Evolutionary conservation across 1,284 basidiomycete species (phyloP), one percentile per base, ranked within the genome.

Genomic region (Puccinia sorghi): DNA sequence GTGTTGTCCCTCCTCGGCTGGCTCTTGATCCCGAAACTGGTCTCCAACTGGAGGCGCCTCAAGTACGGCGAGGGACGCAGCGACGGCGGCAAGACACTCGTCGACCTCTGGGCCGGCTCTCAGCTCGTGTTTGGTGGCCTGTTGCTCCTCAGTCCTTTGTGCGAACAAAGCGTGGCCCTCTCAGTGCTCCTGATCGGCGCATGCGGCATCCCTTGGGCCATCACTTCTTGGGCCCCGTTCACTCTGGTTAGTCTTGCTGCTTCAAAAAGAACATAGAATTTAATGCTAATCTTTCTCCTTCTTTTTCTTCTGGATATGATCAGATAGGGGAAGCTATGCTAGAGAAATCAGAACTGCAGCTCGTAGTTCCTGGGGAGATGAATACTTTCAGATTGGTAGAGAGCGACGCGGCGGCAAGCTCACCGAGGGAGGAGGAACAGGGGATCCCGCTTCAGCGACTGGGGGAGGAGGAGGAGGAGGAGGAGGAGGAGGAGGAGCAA

Each of bases 201-300:
- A 11, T 81, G 83, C 39, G 84, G 84, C 9, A 63, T 84, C 8
- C 81, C 83, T 9, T 84, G 84, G 84, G 82, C 82, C 48, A 79
- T 84, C 9, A 82, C 83, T 27, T 80, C 79, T 17, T 84, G 84
- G 84, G 84, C 82, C 7, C 84, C 84, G 3, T 84, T 81, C 80
- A 83, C 84, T 1, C 81, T 84, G 61, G 82, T 84, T 12, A 83
- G 61, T 75, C 20, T 11, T 48, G 3, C 9, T 3, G 17, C 50
- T 6, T 27, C 46, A 27, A 32, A 15, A 27, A 13, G n/a, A 27
- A 7, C 20, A n/a, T n/a, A n/a, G n/a, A n/a, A n/a, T 22, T 13
- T 27, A 15, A 13, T 15, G 11, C 12, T 3, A 7, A 20, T 17
- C 8, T 5, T 9, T 61, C 43, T 61, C 27, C 20, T 57, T 20